A percentile compares a stretch with the other conserved stretches of the same genome.
These are phyloP conservation scores for Galerina sulciceps DNA, from an alignment of 768 basidiomycete genomes.

Conservation along the genomic window DNA sequence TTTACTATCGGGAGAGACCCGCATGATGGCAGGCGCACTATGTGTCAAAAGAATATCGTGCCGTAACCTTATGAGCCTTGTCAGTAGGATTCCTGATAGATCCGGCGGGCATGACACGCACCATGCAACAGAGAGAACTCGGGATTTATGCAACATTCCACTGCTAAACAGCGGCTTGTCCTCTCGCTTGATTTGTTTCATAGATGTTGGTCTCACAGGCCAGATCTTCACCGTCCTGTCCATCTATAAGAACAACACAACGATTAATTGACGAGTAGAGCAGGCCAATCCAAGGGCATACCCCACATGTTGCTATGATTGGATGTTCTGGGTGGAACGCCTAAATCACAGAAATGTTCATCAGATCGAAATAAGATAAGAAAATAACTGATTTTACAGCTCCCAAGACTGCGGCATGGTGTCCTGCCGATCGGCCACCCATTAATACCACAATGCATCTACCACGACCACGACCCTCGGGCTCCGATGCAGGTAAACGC, in stretches of 20 bases:
- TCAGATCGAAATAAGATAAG: constrained; percentile 2
- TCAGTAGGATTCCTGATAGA: background rate
- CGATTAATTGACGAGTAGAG: background rate
- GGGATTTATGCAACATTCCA: constrained; percentile 64
- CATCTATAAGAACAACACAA: constrained; percentile 44
- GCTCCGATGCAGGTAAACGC: constrained; percentile 58
- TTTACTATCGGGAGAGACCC: constrained; percentile 22
- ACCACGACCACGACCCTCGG: constrained; percentile 66
- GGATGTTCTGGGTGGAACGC: constrained; percentile 70
- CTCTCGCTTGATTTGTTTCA: constrained; percentile 52
- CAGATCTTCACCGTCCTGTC: constrained; percentile 81
- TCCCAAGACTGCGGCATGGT: constrained; percentile 67
- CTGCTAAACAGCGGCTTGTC: constrained; percentile 82
- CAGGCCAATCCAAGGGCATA: constrained; percentile 37
- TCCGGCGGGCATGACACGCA: constrained; percentile 23
- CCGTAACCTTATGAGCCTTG: constrained; percentile 49
- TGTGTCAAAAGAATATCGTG: constrained; percentile 59
- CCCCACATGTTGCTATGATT: constrained; percentile 79
- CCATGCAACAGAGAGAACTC: constrained; percentile 70
- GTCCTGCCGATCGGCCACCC: constrained; percentile 76
- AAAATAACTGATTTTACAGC: constrained; percentile 46
- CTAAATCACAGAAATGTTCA: constrained; percentile 33
- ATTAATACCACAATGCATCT: constrained; percentile 68
- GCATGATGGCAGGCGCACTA: constrained; percentile 56
- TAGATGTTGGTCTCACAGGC: constrained; percentile 49